Evolutionary conservation across 305 asterid genomes (phyloP), one percentile per base, ranked within the genome.

Genomic region (Striga hermonthica): DNA sequence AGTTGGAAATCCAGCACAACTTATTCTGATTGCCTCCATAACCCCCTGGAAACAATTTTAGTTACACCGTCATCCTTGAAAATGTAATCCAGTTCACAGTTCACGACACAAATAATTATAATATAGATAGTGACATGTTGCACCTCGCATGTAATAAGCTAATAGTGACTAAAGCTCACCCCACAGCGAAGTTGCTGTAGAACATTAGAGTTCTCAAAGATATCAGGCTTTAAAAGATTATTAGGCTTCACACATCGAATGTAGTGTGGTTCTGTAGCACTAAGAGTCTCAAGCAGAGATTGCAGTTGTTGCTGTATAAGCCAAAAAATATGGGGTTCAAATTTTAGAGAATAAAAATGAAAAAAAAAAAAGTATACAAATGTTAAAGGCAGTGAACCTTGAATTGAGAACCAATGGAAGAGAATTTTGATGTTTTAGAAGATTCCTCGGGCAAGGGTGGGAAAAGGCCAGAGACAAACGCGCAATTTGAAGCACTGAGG

Each of bases 1-100:
- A 64, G 92, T 81, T 62, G 95, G 95, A 80, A 67, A 87, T 66
- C 95, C 95, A 66, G 95, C 95, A 71, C 95, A 87, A 67, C 90
- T 87, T 65, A 87, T 87, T 77, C 92, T 82, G 76, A 87, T 87
- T 64, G 95, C 95, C 77, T 87, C 95, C 92, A 87, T 74, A 57
- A 87, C 95, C 64, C 95, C 95, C 95, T 87, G 72, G 60, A 53
- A 73, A 72, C 62, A 47, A 28, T 48, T 9, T 60, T 34, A 28
- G 54, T 8, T 71, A 72, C 65, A 47, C 53, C 58, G 35, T 14
- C 14, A 44, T 34, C 28, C 64, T 62, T 44, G 60, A 38, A 31
- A 57, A 61, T 62, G 70, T 62, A 78, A 68, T 58, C 49, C 41
- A 4, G 16, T 49, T 60, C 22, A 65, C 41, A 4, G 16, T 49